These are phyloP conservation scores for Penicillium taxi DNA, from an alignment of 495 filamentous ascomycete species.

Conservation along the genomic window DNA sequence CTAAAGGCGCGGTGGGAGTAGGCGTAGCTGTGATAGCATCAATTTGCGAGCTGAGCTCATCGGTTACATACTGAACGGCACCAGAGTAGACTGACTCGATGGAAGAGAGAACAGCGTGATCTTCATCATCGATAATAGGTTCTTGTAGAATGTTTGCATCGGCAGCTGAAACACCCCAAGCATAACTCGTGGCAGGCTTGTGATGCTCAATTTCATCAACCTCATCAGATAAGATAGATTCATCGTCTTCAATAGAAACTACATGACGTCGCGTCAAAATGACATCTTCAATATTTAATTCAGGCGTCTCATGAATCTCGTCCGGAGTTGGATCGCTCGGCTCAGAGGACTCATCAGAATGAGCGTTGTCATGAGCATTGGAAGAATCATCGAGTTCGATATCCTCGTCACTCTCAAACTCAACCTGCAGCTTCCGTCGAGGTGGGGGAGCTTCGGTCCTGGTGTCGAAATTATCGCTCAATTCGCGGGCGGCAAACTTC, in stretches of 20 bases:
- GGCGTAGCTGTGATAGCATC: conserved; percentile 14
- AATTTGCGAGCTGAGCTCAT: conserved; percentile 37
- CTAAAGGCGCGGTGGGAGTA: conserved; percentile 41
- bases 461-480: conserved; percentile 65
- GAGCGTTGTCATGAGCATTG: conserved; percentile 34
- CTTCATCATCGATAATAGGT: conserved; percentile 42
- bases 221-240: not conserved
- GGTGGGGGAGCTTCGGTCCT: conserved; percentile 41
- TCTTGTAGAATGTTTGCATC: conserved; percentile 11
- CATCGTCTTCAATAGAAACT: not conserved
- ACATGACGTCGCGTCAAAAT: not conserved
- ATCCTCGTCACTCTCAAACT: conserved; percentile 11
- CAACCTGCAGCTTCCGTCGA: conserved; percentile 35
- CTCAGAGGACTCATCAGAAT: not conserved
- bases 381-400: conserved; percentile 17
- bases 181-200: conserved; percentile 2
- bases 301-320: no score
- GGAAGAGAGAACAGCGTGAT: conserved; percentile 51
- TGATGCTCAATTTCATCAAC: conserved; percentile 4
- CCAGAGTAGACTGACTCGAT: conserved; percentile 62
- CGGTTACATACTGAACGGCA: conserved; percentile 53
- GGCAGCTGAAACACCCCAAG: conserved; percentile 21
- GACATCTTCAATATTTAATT: not conserved
- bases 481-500: conserved; percentile 74
- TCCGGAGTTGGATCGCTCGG: not conserved